phyloP scores from a whole-genome alignment of 495 filamentous ascomycete genomes.

The Aspergillus leporis region DNA sequence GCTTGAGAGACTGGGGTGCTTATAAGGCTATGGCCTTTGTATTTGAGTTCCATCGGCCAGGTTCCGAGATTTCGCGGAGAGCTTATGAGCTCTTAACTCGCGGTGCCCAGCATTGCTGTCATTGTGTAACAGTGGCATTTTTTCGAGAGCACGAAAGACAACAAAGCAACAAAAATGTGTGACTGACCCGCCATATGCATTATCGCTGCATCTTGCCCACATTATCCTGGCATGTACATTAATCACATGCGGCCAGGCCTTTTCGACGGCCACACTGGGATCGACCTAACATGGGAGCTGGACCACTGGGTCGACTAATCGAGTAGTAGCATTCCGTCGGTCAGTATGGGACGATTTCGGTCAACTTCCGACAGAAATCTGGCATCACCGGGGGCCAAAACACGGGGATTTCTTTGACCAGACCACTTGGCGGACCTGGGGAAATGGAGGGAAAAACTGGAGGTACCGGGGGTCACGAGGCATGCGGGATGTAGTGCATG shows the following conservation, averaged over 20 bases:
- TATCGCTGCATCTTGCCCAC: neutral
- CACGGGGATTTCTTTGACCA: neutral
- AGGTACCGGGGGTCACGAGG: conserved; percentile 7
- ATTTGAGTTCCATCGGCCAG: neutral
- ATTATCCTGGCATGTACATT: neutral
- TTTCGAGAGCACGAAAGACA: neutral
- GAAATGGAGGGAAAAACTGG: conserved; percentile 4
- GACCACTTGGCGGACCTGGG: conserved; percentile 5
- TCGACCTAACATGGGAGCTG: neutral
- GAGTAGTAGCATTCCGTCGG: neutral
- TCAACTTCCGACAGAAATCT: conserved; percentile 7
- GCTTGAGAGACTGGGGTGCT: neutral
- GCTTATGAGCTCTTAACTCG: conserved; percentile 11
- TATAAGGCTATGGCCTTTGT: neutral
- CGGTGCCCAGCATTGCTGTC: neutral
- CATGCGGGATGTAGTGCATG: neutral
- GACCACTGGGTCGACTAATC: neutral
- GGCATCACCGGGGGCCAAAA: conserved; percentile 3
- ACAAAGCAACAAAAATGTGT: neutral
- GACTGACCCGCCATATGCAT: neutral
- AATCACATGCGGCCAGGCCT: neutral
- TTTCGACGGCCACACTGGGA: neutral
- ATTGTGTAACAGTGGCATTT: neutral
- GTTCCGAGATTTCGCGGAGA: conserved; percentile 3
- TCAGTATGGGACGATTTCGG: neutral